Evolutionary conservation across 805 yeast genomes (phyloP).

Genomic region (Torulaspora microellipsoides): DNA sequence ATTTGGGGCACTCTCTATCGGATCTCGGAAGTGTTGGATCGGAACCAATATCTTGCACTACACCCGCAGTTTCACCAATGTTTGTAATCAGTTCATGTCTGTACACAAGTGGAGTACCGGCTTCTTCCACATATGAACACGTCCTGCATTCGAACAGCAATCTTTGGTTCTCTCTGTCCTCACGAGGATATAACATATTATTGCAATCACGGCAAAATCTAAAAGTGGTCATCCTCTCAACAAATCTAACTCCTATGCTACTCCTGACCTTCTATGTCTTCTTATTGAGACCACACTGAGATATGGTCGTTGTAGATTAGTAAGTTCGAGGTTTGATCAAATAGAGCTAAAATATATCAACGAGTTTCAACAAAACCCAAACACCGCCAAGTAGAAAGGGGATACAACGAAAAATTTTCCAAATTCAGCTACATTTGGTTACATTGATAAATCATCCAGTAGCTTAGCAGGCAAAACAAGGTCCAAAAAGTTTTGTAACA

Average conservation of each 20-base stretch:
- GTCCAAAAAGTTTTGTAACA: too few relatives aligned
- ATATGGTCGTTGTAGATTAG: too few relatives aligned
- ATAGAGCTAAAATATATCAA: too few relatives aligned
- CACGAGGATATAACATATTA: conserved; percentile 96
- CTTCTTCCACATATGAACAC: conserved; percentile 89
- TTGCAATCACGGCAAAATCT: conserved; percentile 94
- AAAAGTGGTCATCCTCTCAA: conserved; percentile 79
- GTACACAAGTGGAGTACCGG: conserved; percentile 81
- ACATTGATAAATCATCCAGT: too few relatives aligned
- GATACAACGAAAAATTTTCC: conserved; percentile 8
- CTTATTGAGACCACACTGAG: too few relatives aligned
- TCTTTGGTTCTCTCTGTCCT: conserved; percentile 68
- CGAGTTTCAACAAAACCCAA: background rate
- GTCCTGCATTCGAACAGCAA: conserved; percentile 91
- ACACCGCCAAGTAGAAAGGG: background rate
- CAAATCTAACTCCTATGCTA: background rate
- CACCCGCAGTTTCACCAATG: conserved; percentile 94
- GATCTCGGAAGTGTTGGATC: conserved; percentile 98
- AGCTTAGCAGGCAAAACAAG: background rate
- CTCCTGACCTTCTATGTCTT: background rate
- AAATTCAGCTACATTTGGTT: background rate
- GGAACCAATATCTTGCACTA: conserved; percentile 87
- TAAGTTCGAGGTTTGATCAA: too few relatives aligned
- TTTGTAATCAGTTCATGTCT: conserved; percentile 89
- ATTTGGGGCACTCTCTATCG: conserved; percentile 87